Evolutionary conservation across 2,329 filamentous ascomycete species (phyloP).

Genomic region (Cercospora beticola): DNA sequence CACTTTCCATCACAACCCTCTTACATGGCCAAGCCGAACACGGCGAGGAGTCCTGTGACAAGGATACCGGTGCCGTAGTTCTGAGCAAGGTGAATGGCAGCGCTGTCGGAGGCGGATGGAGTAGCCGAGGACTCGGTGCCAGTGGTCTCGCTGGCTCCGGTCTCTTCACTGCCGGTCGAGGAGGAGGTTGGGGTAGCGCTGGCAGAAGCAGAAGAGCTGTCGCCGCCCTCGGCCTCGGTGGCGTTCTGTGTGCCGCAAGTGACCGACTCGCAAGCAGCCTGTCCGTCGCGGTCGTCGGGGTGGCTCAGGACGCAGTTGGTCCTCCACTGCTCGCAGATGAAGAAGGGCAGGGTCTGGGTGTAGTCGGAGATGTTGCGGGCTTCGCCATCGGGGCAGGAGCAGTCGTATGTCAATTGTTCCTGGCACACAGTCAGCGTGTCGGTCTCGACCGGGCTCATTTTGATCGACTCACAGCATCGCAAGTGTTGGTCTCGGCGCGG

Average conservation of each 20-base stretch:
- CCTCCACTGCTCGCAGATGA: slow-evolving; percentile 57
- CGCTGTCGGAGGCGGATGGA: slow-evolving; percentile 33
- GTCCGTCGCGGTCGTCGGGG: slow-evolving; percentile 40
- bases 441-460: slow-evolving; percentile 15
- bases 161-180: slow-evolving; percentile 26
- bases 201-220: slow-evolving; percentile 31
- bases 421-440: neutral
- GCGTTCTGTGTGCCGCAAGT: slow-evolving; percentile 56
- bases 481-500: slow-evolving; percentile 52
- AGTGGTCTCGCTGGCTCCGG: slow-evolving; percentile 29
- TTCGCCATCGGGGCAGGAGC: slow-evolving; percentile 58
- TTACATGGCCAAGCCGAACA: slow-evolving; percentile 60
- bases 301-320: slow-evolving; percentile 42
- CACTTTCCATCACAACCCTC: neutral
- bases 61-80: slow-evolving; percentile 52
- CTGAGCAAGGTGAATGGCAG: slow-evolving; percentile 47
- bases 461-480: slow-evolving; percentile 53
- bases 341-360: slow-evolving; percentile 59
- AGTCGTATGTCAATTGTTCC: slow-evolving; percentile 55
- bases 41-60: slow-evolving; percentile 54
- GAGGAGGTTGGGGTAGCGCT: slow-evolving; percentile 30
- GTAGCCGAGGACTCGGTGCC: slow-evolving; percentile 34
- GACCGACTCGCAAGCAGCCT: slow-evolving; percentile 49
- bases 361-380: slow-evolving; percentile 58
- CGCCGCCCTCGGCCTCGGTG: slow-evolving; percentile 36